A percentile compares a stretch with the other conserved stretches of the same genome.
phyloP scores from a whole-genome alignment of 345 rosid genomes.

The Syzygium grande region DNA sequence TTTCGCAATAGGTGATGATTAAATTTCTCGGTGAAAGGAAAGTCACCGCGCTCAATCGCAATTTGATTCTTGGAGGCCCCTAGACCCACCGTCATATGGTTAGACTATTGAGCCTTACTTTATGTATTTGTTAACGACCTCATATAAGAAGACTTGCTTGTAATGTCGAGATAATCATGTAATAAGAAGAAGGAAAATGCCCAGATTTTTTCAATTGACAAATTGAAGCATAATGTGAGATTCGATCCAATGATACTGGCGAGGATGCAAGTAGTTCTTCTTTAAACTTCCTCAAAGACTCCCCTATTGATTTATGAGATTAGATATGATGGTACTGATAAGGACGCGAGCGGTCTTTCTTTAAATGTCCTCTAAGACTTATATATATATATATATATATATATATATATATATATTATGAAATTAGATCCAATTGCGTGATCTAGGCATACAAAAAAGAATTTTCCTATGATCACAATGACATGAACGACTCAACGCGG shows the following conservation, averaged over 20 bases:
- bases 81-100: background rate
- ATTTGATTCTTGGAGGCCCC: background rate
- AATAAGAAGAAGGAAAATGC: background rate
- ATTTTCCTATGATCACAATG: background rate
- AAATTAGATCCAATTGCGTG: background rate
- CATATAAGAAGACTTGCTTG: background rate
- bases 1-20: background rate
- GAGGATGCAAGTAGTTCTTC: background rate
- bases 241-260: fast-evolving
- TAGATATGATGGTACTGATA: background rate
- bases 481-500: background rate
- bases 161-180: background rate
- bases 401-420: too few species aligned
- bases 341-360: background rate
- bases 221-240: background rate
- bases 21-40: background rate
- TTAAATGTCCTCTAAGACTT: background rate
- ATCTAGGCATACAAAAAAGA: background rate
- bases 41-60: background rate
- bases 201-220: background rate
- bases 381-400: background rate
- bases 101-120: background rate
- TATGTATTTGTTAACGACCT: background rate
- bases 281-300: background rate
- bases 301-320: background rate